Evolutionary conservation across 257 asterid species (phyloP), one percentile per base, ranked within the genome.

Genomic region (Solanum ossicruentum): DNA sequence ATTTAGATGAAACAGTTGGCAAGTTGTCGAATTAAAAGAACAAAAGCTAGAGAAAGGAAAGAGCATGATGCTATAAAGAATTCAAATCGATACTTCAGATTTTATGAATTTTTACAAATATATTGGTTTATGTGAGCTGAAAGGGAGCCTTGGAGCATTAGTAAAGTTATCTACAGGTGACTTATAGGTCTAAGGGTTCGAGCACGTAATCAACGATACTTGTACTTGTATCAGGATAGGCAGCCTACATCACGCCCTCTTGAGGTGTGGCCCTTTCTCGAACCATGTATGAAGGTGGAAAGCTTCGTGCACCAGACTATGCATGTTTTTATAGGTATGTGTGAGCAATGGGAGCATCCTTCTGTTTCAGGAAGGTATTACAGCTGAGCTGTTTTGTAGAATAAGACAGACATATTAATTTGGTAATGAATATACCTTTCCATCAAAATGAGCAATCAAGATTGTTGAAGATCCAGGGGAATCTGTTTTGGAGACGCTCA

Each of bases 401-500:
- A 58, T 10, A 81, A 56, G 72, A 57, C 72, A 20, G 13, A 21
- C 45, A 36, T 6, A 57, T 7, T 39, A 81, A 58, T 57, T 57
- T 56, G 10, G 56, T 47, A 36, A 36, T 49, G 58, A 28, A 43
- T 10, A 47, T 96, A 96, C 98, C 98, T 92, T 93, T 23, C 94
- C 95, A 89, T 92, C 97, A 78, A 93, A 90, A 63, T 82, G 89
- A 86, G 94, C 93, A 88, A 95, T 86, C 91, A 93, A 87, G 87
- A 87, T 87, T 28, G 99, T 89, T 58, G 98, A 95, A 56, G 91
- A 90, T 45, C 98, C 98, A 36, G 92, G 91, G 80, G 92, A 87
- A 83, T 85, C 89, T 56, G 94, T 88, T 78, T 90, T 88, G 51
- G 91, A 89, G 84, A 92, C 88, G 43, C 93, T 84, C 89, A 84